phyloP scores from a whole-genome alignment of 2,329 filamentous ascomycete species.

The Pleomassaria siparia region DNA sequence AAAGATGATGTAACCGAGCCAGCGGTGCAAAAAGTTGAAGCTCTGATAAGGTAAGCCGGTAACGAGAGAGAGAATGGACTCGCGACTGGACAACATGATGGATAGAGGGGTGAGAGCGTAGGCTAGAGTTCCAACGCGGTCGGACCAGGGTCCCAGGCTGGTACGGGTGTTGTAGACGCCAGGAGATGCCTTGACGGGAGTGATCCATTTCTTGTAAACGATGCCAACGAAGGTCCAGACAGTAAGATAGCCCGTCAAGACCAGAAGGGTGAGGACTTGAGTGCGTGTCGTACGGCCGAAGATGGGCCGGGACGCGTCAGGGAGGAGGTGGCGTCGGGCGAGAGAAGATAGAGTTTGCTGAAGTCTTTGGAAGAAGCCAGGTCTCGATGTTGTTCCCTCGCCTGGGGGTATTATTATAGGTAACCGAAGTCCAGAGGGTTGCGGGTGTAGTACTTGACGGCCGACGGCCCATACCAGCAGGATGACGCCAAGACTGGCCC shows the following conservation, averaged over 20 bases:
- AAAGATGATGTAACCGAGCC: conserved; percentile 74
- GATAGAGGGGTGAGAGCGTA: conserved; percentile 74
- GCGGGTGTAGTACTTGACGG: conserved; percentile 30
- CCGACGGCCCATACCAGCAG: conserved; percentile 48
- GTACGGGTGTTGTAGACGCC: conserved; percentile 65
- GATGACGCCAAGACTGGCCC: conserved; percentile 55
- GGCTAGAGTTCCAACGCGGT: conserved; percentile 70
- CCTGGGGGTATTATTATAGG: conserved; percentile 20
- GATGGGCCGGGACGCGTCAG: conserved; percentile 57
- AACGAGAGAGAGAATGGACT: conserved; percentile 68
- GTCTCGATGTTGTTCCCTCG: conserved; percentile 12
- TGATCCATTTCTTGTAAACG: conserved; percentile 68
- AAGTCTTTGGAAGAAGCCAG: conserved; percentile 22
- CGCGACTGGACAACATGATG: conserved; percentile 66
- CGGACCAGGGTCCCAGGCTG: conserved; percentile 66
- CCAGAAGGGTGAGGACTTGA: conserved; percentile 63
- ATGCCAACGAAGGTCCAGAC: conserved; percentile 69
- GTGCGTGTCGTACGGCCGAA: conserved; percentile 70
- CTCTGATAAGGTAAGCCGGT: conserved; percentile 75
- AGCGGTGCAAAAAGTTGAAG: conserved; percentile 77
- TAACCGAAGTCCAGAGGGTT: conserved; percentile 28
- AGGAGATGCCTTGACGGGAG: conserved; percentile 61
- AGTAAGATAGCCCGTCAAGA: conserved; percentile 63
- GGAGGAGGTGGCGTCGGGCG: conserved; percentile 59
- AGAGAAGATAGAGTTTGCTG: conserved; percentile 45